phyloP scores from a whole-genome alignment of 805 yeast genomes.

The Kuraishia cidri region DNA sequence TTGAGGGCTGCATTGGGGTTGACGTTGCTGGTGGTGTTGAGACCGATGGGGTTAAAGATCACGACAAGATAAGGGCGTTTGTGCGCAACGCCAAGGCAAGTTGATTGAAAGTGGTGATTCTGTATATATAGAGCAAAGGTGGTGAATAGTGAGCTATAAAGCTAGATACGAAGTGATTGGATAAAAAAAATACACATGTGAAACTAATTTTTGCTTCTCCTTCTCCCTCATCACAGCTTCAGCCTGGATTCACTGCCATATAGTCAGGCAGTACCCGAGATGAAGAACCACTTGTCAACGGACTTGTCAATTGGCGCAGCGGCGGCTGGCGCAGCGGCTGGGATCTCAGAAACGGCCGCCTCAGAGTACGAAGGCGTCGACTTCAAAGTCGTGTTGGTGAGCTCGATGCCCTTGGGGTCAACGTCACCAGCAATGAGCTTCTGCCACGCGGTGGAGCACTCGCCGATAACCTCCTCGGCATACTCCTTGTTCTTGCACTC shows the following conservation, averaged over 20 bases:
- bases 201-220: too few relatives aligned
- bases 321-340: slow-evolving; percentile 62
- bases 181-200: too few relatives aligned
- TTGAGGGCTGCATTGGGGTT: slow-evolving; percentile 69
- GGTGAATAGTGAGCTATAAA: not conserved
- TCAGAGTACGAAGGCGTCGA: slow-evolving; percentile 45
- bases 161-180: too few relatives aligned
- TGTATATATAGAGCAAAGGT: not conserved
- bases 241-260: too few relatives aligned
- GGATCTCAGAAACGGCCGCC: slow-evolving; percentile 39
- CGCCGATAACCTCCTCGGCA: slow-evolving; percentile 76
- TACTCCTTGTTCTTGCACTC: slow-evolving; percentile 81
- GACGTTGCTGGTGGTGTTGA: slow-evolving; percentile 98
- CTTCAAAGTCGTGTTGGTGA: slow-evolving; percentile 68
- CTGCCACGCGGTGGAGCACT: slow-evolving; percentile 82
- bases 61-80: slow-evolving; percentile 50
- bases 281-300: slow-evolving; percentile 97
- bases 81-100: slow-evolving; percentile 36
- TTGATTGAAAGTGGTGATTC: not conserved
- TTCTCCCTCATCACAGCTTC: too few relatives aligned
- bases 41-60: slow-evolving; percentile 65
- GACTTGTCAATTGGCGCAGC: slow-evolving; percentile 96
- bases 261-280: slow-evolving; percentile 45
- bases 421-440: slow-evolving; percentile 57
- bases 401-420: slow-evolving; percentile 57